Conservation (phyloP, 306 rosid genomes). For the Styphnolobium japonicum region DNA sequence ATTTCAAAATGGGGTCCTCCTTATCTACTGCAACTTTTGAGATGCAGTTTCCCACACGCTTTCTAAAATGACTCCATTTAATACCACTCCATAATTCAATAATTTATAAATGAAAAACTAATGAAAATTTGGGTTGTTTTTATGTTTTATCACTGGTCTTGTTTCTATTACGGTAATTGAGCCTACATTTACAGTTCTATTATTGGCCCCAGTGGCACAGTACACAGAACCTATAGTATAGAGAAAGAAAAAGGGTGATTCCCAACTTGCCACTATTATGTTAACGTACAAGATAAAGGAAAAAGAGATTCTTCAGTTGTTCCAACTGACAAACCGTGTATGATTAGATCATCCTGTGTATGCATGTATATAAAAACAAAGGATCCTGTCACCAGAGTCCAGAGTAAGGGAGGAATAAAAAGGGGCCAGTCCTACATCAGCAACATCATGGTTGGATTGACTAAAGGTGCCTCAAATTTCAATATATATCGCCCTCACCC, state of each 20-base stretch:
- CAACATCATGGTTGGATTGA: slow-evolving; percentile 16
- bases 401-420: slow-evolving; percentile 26
- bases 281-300: background rate
- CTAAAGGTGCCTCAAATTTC: slow-evolving; percentile 18
- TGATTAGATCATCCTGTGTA: slow-evolving; percentile 14
- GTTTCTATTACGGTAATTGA: background rate
- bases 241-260: background rate
- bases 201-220: background rate
- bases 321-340: slow-evolving; percentile 29
- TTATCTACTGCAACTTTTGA: slow-evolving; percentile 6
- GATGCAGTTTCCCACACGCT: slow-evolving; percentile 3
- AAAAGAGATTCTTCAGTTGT: slow-evolving; percentile 27
- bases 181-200: background rate
- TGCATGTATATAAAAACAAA: background rate
- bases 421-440: slow-evolving; percentile 27
- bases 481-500: background rate
- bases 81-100: background rate
- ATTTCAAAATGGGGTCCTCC: slow-evolving; percentile 4
- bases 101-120: background rate
- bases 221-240: background rate
- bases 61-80: slow-evolving; percentile 17
- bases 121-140: background rate
- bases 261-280: slow-evolving; percentile 1
- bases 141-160: background rate
- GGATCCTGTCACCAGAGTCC: slow-evolving; percentile 17